A percentile compares a stretch with the other conserved stretches of the same genome.
phyloP scores from a whole-genome alignment of 2,329 filamentous ascomycete genomes.

The Aspergillus sp. region DNA sequence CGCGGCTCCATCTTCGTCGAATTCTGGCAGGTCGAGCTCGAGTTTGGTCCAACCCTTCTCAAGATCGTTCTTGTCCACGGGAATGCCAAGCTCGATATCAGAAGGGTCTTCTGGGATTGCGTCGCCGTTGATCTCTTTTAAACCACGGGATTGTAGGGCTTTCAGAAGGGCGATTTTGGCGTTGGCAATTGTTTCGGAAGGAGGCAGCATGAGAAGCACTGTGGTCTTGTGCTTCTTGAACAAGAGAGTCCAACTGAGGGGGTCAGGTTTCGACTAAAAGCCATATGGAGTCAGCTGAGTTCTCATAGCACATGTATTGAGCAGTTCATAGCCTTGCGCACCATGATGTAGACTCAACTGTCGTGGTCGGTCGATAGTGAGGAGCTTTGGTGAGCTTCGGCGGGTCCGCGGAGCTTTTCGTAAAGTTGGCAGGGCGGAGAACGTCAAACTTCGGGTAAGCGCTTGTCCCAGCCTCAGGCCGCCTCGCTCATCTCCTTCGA shows the following conservation, averaged over 20 bases:
- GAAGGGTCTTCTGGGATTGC: slow-evolving; percentile 36
- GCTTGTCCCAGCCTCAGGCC: not conserved
- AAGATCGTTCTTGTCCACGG: slow-evolving; percentile 47
- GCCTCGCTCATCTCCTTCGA: too few relatives aligned
- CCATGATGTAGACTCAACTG: slow-evolving; percentile 15
- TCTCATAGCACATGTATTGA: not conserved
- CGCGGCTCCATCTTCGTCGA: slow-evolving; percentile 22
- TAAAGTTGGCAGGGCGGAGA: not conserved
- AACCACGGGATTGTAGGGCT: slow-evolving; percentile 49
- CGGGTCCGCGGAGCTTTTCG: slow-evolving; percentile 12
- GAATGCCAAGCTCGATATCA: slow-evolving; percentile 48
- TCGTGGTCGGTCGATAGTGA: slow-evolving; percentile 11
- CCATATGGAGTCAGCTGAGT: slow-evolving; percentile 4
- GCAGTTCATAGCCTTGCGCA: slow-evolving; percentile 2
- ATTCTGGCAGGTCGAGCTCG: slow-evolving; percentile 28
- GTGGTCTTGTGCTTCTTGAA: slow-evolving; percentile 73
- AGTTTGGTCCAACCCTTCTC: slow-evolving; percentile 50
- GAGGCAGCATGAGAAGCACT: slow-evolving; percentile 64
- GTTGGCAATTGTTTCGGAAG: slow-evolving; percentile 54
- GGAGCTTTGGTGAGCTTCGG: not conserved
- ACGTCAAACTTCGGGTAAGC: slow-evolving; percentile 1
- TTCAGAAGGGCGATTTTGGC: slow-evolving; percentile 59
- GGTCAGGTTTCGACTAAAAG: slow-evolving; percentile 26
- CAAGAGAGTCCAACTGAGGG: slow-evolving; percentile 62
- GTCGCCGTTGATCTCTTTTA: slow-evolving; percentile 38